Evolutionary conservation across 345 rosid genomes (phyloP), one percentile per base, ranked within the genome.

Genomic region (Euphorbia tirucalli): DNA sequence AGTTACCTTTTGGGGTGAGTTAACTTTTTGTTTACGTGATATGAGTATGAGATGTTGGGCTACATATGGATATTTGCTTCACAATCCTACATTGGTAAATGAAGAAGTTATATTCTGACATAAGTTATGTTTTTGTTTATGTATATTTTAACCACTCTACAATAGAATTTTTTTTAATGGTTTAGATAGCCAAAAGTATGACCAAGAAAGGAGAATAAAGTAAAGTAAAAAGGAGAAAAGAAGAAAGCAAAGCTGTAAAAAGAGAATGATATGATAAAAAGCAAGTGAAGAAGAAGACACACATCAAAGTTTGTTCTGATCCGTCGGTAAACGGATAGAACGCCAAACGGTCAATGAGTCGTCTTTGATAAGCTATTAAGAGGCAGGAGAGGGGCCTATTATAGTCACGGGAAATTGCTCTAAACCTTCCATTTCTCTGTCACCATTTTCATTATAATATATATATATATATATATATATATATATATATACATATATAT

Each of bases 341-440:
- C 1, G 18, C 52, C 19, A 81, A 77, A 72, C 65, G 68, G 76
- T 72, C 77, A 57, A 46, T 21, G 14, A 46, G 63, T 79, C 77
- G 83, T 84, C 85, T 67, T 68, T 66, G 21, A 57, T 65, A 60
- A 59, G 30, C 11, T 1, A 64, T 35, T 7, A 48, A 21, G 57
- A 58, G 37, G 14, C 28, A 11, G 44, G 3, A 62, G 75, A 59
- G 75, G 85, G 86, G 72, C 83, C 82, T 52, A 39, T 32, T 41
- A 52, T 43, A 30, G 63, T 82, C 89, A 86, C 83, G 87, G 61
- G 87, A 49, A 71, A 10, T 61, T 73, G 59, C 70, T 77, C 65
- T 59, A 68, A 35, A 30, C 66, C 56, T 71, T 49, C 25, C 50
- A 32, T 71, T 11, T 31, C 59, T 62, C 63, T 43, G 68, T 37